Percentiles rank a stretch among this genome's conserved stretches.
These are phyloP conservation scores for Ceratocystis alfenasii DNA, from an alignment of 2,329 filamentous ascomycete genomes.

Conservation along the genomic window DNA sequence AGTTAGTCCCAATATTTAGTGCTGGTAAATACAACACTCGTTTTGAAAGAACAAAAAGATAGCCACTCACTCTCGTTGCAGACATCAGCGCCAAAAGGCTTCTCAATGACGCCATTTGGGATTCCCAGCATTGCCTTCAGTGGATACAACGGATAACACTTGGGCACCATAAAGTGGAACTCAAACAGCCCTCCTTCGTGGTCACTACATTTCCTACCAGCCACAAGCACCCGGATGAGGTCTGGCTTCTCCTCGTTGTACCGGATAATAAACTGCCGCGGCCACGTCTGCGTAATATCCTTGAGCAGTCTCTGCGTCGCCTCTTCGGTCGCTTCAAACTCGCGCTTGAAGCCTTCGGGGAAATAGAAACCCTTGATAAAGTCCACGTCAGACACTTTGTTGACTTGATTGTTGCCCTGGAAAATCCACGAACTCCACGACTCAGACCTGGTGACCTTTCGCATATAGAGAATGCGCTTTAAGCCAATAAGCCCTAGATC, in stretches of 20 bases:
- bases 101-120: conserved; percentile 9
- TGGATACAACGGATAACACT: conserved; percentile 4
- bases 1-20: no score
- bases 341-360: conserved; percentile 5
- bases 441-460: conserved; percentile 1
- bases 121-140: conserved; percentile 3
- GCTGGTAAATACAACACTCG: no score
- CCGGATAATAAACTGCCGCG: conserved; percentile 6
- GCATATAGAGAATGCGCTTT: not conserved
- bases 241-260: conserved; percentile 6
- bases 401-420: conserved; percentile 7
- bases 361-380: not conserved
- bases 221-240: not conserved
- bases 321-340: conserved; percentile 7
- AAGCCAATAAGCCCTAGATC: conserved; percentile 4
- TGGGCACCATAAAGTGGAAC: conserved; percentile 10
- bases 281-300: conserved; percentile 6
- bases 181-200: conserved; percentile 8
- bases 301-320: conserved; percentile 2
- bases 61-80: conserved; percentile 8
- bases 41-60: no score
- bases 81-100: conserved; percentile 4
- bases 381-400: not conserved
- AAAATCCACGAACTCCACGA: conserved; percentile 7
- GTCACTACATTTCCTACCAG: conserved; percentile 8